Percentiles rank a stretch among this genome's conserved stretches.
Evolutionary conservation across 257 asterid genomes (phyloP).

Genomic region (Plantago ovata): DNA sequence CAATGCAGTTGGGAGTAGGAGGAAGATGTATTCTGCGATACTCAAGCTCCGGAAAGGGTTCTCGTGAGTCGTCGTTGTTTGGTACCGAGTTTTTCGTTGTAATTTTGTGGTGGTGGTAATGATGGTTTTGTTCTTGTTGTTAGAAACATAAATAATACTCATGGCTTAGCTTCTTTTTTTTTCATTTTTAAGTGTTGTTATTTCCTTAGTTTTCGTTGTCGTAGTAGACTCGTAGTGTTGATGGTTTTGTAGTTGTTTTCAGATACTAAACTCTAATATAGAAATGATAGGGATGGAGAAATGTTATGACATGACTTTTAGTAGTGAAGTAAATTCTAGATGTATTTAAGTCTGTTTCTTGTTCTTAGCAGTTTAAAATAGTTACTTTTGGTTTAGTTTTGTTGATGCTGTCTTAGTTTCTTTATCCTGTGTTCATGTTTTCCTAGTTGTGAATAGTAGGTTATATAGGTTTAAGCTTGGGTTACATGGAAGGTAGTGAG

Average conservation of each 20-base stretch:
- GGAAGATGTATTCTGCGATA: conserved; percentile 74
- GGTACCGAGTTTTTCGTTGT: conserved; percentile 29
- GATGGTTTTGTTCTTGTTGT: conserved; percentile 17
- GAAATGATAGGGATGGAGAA: no score
- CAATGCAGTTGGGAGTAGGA: conserved; percentile 80
- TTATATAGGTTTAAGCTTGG: conserved; percentile 7
- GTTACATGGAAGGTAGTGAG: conserved; percentile 12
- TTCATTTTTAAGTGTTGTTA: background rate
- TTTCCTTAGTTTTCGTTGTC: background rate
- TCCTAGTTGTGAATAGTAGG: conserved; percentile 30
- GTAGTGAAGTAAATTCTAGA: no score
- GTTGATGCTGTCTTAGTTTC: conserved; percentile 27
- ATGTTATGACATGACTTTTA: no score
- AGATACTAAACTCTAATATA: no score
- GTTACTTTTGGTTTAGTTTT: conserved; percentile 34
- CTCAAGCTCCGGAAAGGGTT: conserved; percentile 68
- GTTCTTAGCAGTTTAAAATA: conserved; percentile 29
- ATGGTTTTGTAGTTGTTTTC: background rate
- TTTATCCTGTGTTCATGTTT: conserved; percentile 21
- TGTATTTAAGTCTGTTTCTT: conserved; percentile 6
- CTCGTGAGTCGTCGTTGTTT: conserved; percentile 40
- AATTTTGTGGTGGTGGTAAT: background rate
- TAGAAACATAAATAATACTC: conserved; percentile 37
- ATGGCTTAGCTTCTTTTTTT: conserved; percentile 21
- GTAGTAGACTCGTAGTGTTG: background rate